These are phyloP conservation scores for Fraxinus albicans DNA, from an alignment of 305 asterid genomes.

Conservation along the genomic window DNA sequence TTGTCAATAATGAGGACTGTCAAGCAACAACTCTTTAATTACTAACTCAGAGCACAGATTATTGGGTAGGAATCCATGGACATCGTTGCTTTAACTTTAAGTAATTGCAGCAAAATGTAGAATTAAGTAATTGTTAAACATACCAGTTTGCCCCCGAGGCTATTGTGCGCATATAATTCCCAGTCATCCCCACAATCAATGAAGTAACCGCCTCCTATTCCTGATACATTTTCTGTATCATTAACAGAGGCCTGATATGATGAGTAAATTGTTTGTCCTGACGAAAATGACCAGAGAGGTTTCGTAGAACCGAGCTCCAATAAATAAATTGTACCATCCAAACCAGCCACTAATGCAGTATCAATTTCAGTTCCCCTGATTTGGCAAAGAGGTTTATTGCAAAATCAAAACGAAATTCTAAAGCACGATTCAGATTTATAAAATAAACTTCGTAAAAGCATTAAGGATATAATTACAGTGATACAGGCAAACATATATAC, in stretches of 20 bases:
- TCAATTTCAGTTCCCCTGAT: background rate
- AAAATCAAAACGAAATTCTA: background rate
- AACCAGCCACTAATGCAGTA: slow-evolving; percentile 78
- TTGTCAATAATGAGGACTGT: background rate
- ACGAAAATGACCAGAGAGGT: slow-evolving; percentile 82
- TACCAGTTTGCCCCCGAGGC: slow-evolving; percentile 85
- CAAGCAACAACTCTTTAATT: background rate
- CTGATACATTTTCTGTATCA: slow-evolving; percentile 53
- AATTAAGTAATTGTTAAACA: background rate
- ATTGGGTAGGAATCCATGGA: background rate
- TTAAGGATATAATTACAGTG: background rate
- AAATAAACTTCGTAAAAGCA: background rate
- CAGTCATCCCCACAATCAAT: slow-evolving; percentile 90
- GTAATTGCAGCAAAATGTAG: background rate
- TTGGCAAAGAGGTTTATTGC: background rate
- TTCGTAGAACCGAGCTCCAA: slow-evolving; percentile 59
- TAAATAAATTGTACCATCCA: slow-evolving; percentile 76
- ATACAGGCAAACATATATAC: background rate
- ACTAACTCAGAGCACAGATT: background rate
- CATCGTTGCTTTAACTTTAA: background rate
- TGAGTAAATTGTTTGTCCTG: slow-evolving; percentile 77
- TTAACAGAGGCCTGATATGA: slow-evolving; percentile 75
- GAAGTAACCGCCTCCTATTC: slow-evolving; percentile 55
- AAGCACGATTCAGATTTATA: background rate
- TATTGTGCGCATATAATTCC: slow-evolving; percentile 74